Percentiles rank a stretch among this genome's conserved stretches.
Evolutionary conservation across 306 rosid species (phyloP).

Genomic region (Sphenostylis stenocarpa): DNA sequence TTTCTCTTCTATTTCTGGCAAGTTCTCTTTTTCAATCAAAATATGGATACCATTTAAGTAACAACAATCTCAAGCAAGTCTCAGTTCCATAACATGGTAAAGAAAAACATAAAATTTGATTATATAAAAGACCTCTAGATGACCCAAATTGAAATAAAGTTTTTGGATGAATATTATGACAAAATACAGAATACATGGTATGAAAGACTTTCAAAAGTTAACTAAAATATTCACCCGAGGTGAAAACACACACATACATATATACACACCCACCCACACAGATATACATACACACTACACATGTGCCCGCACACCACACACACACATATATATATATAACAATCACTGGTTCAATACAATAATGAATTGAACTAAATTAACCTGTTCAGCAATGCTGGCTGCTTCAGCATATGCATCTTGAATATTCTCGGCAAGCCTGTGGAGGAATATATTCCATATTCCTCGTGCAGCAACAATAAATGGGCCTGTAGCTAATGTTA

Average conservation of each 20-base stretch:
- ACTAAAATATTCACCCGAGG: conserved; percentile 25
- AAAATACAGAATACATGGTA: neutral
- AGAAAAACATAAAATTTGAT: neutral
- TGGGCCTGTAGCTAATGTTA: conserved; percentile 97
- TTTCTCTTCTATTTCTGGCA: neutral
- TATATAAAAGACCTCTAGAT: neutral
- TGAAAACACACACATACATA: too few species aligned
- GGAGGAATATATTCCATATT: conserved; percentile 97
- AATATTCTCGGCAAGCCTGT: conserved; percentile 98
- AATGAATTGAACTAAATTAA: conserved; percentile 33
- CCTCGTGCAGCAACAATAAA: conserved; percentile 99
- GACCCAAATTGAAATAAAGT: neutral
- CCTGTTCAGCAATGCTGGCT: conserved; percentile 99
- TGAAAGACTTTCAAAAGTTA: conserved; percentile 10
- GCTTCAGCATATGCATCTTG: conserved; percentile 99
- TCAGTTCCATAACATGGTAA: neutral
- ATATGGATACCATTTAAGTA: neutral
- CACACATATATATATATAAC: neutral
- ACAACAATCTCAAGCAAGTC: conserved; percentile 11
- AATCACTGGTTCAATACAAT: conserved; percentile 9
- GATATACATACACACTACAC: neutral
- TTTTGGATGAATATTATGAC: neutral
- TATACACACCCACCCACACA: neutral
- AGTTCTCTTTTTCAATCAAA: neutral
- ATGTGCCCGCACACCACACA: too few species aligned